Evolutionary conservation across 2,329 filamentous ascomycete genomes (phyloP).

Genomic region (Diaporthe aspalathi): DNA sequence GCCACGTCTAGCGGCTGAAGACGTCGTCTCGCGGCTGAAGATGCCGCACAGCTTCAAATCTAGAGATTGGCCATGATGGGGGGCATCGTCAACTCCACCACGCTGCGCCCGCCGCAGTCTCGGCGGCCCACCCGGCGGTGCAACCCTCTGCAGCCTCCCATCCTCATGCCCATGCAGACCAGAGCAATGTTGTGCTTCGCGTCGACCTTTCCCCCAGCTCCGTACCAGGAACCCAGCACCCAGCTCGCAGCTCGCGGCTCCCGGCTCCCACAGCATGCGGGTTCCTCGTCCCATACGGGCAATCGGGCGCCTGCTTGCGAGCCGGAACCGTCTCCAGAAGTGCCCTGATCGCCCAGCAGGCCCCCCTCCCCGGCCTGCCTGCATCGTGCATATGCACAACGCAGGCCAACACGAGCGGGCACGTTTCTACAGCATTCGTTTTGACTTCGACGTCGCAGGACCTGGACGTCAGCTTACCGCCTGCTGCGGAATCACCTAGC

Average conservation of each 20-base stretch:
- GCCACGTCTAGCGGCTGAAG: constrained; percentile 11
- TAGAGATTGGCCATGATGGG: not conserved
- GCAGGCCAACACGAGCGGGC: constrained; percentile 22
- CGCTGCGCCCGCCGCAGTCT: constrained; percentile 2
- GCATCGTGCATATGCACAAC: constrained; percentile 21
- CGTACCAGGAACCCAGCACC: not conserved
- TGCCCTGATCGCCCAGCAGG: constrained; percentile 7
- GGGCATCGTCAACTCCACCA: not conserved
- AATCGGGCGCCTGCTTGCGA: not conserved
- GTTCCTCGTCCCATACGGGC: not conserved
- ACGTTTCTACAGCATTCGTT: constrained; percentile 1
- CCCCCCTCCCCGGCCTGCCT: constrained; percentile 1
- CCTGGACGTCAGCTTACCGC: constrained; percentile 23
- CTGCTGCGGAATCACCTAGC: constrained; percentile 1
- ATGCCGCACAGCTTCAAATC: not conserved
- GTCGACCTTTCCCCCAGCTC: constrained; percentile 24
- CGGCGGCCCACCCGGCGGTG: constrained; percentile 24
- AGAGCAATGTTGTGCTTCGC: constrained; percentile 21
- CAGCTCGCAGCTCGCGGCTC: not conserved
- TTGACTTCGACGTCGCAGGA: not conserved
- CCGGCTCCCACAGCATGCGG: not conserved
- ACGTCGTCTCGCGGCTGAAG: not conserved
- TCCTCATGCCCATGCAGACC: constrained; percentile 5
- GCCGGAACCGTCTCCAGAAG: constrained; percentile 11
- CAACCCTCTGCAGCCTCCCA: constrained; percentile 11